Evolutionary conservation across 805 yeast species (phyloP), one percentile per base, ranked within the genome.

Genomic region (Candida vaughaniae): DNA sequence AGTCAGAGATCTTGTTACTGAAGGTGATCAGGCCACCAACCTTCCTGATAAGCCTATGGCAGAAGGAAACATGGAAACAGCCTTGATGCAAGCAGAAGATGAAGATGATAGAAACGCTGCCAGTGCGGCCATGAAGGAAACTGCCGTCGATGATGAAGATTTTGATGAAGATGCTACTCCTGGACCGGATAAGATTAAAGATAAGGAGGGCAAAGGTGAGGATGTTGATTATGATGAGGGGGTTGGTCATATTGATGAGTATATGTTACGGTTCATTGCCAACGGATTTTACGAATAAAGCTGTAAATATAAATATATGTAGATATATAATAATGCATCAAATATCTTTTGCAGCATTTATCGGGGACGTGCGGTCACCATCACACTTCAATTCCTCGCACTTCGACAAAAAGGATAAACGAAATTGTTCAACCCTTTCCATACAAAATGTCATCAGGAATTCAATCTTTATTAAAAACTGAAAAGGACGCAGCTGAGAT

Each of bases 401-500:
- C n/a, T n/a, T n/a, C n/a, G n/a, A n/a, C n/a, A n/a, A n/a, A n/a
- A n/a, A n/a, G n/a, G n/a, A n/a, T n/a, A n/a, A n/a, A n/a, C n/a
- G n/a, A n/a, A n/a, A n/a, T n/a, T n/a, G n/a, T n/a, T n/a, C n/a
- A n/a, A n/a, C n/a, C n/a, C n/a, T n/a, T n/a, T n/a, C n/a, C n/a
- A n/a, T n/a, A n/a, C n/a, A n/a, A n/a, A n/a, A n/a, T n/a, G n/a
- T n/a, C n/a, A 12, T 55, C 62, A 34, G 88, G 87, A 51, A 81
- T 82, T 54, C 85, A 82, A 70, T 78, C 85, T 47, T 75, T 82
- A 41, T 70, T 82, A 44, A 82, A 85, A 74, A 95, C 98, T 45
- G 99, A 93, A 71, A 88, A 85, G 67, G 91, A 87, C 55, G 98
- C 99, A n/a, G 97, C 95, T 52, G 90, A 82, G 52, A 85, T 90